Base-by-base conservation (phyloP, 345 rosid genomes). In the Draba incana region DNA sequence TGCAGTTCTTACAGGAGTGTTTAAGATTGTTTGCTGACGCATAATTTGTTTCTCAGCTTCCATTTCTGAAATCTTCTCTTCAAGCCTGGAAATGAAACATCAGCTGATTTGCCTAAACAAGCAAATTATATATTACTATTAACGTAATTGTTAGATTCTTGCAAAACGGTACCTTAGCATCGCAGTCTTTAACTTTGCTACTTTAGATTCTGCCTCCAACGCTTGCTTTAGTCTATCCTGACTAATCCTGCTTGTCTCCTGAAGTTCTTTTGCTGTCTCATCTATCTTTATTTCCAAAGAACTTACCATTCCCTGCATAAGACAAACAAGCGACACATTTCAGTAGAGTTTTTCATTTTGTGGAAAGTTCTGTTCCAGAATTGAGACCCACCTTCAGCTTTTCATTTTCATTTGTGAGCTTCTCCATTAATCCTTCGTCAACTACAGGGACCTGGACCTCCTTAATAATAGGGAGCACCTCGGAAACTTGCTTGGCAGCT, bases 141-240 rank as follows among this genome's bases (percentile, higher is more conserved):
- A 61, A n/a, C 51, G 63, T 74, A 66, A 44, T 37, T 61, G 37
- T 66, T 60, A 66, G 44, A 74, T 45, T 66, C 33, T 52, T 50
- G 56, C 73, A 67, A 74, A 20, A 61, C 2, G 8, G 47, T 55
- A 94, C 99, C 84, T 94, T 57, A 88, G 90, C 97, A 94, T 88
- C 54, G 85, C 88, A 57, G 86, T 89, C 84, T 94, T 92, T 81
- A 94, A 73, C 71, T 86, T 85, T 57, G 76, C 85, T 62, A 92
- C 77, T 81, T 86, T 94, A 35, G 97, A 84, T 70, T 91, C 98
- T n/a, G 98, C 96, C 9, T 88, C 97, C 82, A 83, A 48, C 54
- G 97, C 92, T 85, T 91, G 99, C 81, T 86, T 92, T 78, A 91
- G 71, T 76, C 99, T 88, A 79, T 94, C 97, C 74, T 91, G 92